A percentile compares a stretch with the other conserved stretches of the same genome.
Evolutionary conservation across 257 asterid species (phyloP).

Genomic region (Verbascum thapsus): DNA sequence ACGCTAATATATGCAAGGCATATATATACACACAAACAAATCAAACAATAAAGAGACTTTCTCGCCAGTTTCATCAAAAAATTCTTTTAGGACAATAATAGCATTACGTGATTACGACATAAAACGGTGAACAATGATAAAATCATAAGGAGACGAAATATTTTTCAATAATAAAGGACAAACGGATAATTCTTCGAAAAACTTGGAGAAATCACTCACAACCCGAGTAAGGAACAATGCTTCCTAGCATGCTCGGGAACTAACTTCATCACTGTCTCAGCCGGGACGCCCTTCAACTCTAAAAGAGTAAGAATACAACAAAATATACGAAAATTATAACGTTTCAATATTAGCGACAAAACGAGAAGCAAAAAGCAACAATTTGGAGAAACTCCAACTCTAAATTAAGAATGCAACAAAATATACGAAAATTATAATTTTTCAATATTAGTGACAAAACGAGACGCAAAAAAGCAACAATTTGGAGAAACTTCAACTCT

Average conservation of each 20-base stretch:
- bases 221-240: conserved; percentile 66
- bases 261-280: conserved; percentile 62
- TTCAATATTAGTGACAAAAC: neutral
- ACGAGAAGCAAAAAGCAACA: neutral
- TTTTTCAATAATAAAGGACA: conserved; percentile 17
- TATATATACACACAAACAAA: too few relatives aligned
- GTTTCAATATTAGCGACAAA: neutral
- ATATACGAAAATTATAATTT: neutral
- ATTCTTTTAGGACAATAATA: too few relatives aligned
- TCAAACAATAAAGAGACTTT: too few relatives aligned
- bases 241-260: conserved; percentile 85
- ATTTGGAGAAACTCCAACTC: conserved; percentile 56
- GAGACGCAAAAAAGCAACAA: neutral
- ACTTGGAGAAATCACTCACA: conserved; percentile 42
- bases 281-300: conserved; percentile 85
- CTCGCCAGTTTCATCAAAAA: too few relatives aligned
- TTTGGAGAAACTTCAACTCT: conserved; percentile 66
- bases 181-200: conserved; percentile 21
- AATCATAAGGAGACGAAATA: neutral
- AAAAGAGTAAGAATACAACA: conserved; percentile 26
- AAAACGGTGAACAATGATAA: too few relatives aligned
- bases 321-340: neutral
- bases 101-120: too few relatives aligned
- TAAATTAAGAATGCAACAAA: conserved; percentile 31
- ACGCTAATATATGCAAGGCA: too few relatives aligned